Evolutionary conservation across 2,329 filamentous ascomycete species (phyloP).

Genomic region (Colletotrichum camelliae): DNA sequence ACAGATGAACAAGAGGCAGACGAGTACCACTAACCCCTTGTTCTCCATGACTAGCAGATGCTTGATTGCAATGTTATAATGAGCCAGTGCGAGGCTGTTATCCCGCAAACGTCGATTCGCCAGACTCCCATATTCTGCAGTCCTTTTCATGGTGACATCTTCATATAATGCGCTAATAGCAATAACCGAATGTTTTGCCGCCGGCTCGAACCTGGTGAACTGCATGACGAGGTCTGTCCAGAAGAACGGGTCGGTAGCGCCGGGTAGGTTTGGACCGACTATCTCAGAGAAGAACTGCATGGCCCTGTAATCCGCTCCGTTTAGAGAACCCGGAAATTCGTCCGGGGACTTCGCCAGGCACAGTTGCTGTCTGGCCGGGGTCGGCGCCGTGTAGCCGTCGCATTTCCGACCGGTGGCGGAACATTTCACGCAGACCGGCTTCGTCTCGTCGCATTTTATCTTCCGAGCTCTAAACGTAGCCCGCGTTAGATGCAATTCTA

Average conservation of each 20-base stretch:
- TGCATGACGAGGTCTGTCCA: conserved; percentile 52
- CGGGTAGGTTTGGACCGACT: conserved; percentile 8
- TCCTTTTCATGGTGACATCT: background rate
- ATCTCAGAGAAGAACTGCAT: conserved; percentile 20
- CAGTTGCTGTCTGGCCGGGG: conserved; percentile 23
- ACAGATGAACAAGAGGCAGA: conserved; percentile 56
- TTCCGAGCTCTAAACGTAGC: conserved; percentile 50
- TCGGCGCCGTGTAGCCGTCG: conserved; percentile 52
- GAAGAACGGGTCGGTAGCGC: conserved; percentile 33
- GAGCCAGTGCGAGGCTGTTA: conserved; percentile 25
- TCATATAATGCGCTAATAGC: conserved; percentile 56
- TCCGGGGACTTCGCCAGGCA: background rate
- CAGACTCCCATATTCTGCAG: background rate
- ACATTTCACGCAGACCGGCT: conserved; percentile 57
- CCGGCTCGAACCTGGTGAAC: conserved; percentile 48
- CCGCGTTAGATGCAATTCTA: background rate
- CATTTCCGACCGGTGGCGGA: conserved; percentile 60
- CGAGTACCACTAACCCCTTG: conserved; percentile 39
- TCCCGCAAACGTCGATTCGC: background rate
- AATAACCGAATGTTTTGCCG: conserved; percentile 53
- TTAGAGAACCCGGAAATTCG: background rate
- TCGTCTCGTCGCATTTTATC: conserved; percentile 62
- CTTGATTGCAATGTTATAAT: conserved; percentile 31
- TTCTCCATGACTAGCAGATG: conserved; percentile 28
- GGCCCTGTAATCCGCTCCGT: background rate